Evolutionary conservation across 176 grass and related monocot genomes (phyloP), one percentile per base, ranked within the genome.

Genomic region (Cenchrus fungigraminus): DNA sequence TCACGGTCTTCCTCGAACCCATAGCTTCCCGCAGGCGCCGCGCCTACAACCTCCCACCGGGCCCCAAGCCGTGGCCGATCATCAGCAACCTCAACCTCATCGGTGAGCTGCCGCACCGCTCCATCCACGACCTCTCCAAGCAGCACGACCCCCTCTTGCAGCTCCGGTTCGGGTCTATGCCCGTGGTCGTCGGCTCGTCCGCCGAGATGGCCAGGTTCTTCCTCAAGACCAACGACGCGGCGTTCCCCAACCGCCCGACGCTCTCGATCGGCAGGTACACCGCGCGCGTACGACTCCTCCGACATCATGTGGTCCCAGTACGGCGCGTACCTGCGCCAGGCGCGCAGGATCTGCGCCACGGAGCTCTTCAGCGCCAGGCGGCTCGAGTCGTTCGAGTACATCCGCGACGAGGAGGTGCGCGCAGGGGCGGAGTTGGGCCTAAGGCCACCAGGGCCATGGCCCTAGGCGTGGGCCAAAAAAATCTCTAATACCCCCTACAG

Each of bases 71-170:
- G 1, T 86, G 83, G 80, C 91, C 91, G 2, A 44, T 92, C 57
- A 84, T 92, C 56, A 84, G 91, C 68, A 92, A 89, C 85, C 62
- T 89, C 28, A 80, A 92, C 61, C 84, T 89, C 49, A 71, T 92
- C 0, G 69, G 79, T 9, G 10, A 46, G 20, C 84, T 86, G 17
- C 83, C 81, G 29, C 91, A 93, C 82, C 91, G 71, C 43, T 90
- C 91, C 17, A 46, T 93, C 54, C 64, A 90, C 20, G 82, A 43
- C n/a, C 88, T 93, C 10, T 81, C 91, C 57, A 71, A 74, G 53
- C 80, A 28, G 40, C 82, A 90, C 47, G 91, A 85, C 65, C 87
- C 85, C 8, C 55, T 93, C 14, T 79, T 82, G 77, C 76, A 53
- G 22, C 64, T 93, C 70, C 65, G 29, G 19, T 85, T 93, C 19